These are phyloP conservation scores for Saturnispora hagleri DNA, from an alignment of 805 yeast genomes.

Conservation along the genomic window DNA sequence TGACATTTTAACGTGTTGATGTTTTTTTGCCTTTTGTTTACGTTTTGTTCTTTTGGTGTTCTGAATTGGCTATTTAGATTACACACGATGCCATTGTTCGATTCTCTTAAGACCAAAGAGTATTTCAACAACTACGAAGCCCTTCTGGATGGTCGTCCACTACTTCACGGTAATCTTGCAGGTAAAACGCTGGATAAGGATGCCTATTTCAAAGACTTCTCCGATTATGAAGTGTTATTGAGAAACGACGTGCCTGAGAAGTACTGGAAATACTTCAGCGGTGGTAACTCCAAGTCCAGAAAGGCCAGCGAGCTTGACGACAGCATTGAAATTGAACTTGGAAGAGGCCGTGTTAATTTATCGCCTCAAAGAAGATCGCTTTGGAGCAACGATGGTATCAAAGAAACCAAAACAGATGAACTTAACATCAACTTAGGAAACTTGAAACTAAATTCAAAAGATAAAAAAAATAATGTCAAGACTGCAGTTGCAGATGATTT, in stretches of 20 bases:
- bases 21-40: slow-evolving; percentile 1
- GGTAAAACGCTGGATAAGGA: slow-evolving; percentile 20
- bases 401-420: slow-evolving; percentile 18
- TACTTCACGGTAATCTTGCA: slow-evolving; percentile 23
- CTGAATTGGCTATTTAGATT: slow-evolving; percentile 15
- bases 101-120: slow-evolving; percentile 16
- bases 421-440: slow-evolving; percentile 17
- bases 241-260: slow-evolving; percentile 23
- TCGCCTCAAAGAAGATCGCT: slow-evolving; percentile 7
- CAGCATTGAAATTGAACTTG: slow-evolving; percentile 20
- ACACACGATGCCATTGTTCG: slow-evolving; percentile 20
- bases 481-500: background rate
- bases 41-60: background rate
- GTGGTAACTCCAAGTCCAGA: background rate
- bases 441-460: slow-evolving; percentile 8
- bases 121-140: slow-evolving; percentile 24
- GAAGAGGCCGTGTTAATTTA: slow-evolving; percentile 14
- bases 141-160: slow-evolving; percentile 20
- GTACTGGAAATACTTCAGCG: slow-evolving; percentile 19
- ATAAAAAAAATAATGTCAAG: background rate
- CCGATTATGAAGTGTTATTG: slow-evolving; percentile 24
- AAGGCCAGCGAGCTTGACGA: slow-evolving; percentile 2
- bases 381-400: slow-evolving; percentile 15
- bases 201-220: slow-evolving; percentile 17
- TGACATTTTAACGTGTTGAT: background rate